Base-by-base conservation (phyloP, 148 eudicot genomes). In the Bassia scoparia region DNA sequence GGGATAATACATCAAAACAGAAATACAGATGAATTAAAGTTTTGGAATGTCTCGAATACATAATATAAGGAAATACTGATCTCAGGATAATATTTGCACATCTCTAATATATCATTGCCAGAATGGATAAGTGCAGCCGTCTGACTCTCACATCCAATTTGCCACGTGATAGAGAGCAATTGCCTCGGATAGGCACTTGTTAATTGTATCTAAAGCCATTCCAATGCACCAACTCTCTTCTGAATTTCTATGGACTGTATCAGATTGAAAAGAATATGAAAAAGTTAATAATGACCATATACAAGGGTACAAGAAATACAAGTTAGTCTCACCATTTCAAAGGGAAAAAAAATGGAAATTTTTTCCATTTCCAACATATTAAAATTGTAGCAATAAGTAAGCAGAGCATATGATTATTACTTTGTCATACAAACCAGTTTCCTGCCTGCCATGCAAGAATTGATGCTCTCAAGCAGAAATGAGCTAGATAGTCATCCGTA, bases 171-270 rank as follows among this genome's bases (percentile, higher is more conserved):
- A 94, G 78, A n/a, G 97, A 83, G 85, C 86, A 91, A 91, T 87
- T 52, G 97, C 97, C 84, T 94, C 98, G 61, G 98, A 88, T 21
- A 94, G 82, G 79, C 97, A 89, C 84, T 89, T 89, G 87, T 94
- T 94, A 76, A 89, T 82, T 48, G 89, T 91, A 68, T 88, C 96
- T 80, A 94, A 72, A 24, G 98, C 98, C 82, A 88, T 83, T 58
- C 93, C 90, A 86, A 94, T 43, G 96, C 97, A 75, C 97, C 98
- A 67, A 94, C 85, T 82, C 98, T 84, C 88, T 85, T 85, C 81
- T 89, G 96, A 76, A 94, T 85, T 83, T 94, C 98, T 72, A 94
- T 81, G 26, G 96, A 87, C 98, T 94, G 89, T 72, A 29, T 61
- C 46, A 55, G 34, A 75, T 0, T 27, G 16, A 29, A 71, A 72